phyloP scores from a whole-genome alignment of 2,329 filamentous ascomycete genomes.

The Chaetothyriales sp. region DNA sequence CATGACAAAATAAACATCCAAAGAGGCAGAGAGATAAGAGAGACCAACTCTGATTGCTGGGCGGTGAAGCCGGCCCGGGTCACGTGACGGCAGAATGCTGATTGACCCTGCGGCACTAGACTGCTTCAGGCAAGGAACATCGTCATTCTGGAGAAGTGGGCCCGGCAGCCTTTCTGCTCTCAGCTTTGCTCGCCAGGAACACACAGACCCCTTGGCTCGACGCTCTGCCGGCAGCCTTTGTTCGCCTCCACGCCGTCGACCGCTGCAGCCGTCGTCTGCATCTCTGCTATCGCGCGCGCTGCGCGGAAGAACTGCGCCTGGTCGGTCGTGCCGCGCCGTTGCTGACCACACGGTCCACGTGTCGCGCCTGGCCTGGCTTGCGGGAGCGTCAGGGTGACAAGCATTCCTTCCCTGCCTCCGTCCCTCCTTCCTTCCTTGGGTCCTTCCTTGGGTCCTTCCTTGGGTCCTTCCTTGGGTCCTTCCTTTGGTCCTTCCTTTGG shows the following conservation, averaged over 20 bases:
- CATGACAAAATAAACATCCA: too few species aligned
- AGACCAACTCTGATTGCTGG: too few species aligned
- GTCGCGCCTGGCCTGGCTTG: background rate
- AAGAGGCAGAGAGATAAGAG: too few species aligned
- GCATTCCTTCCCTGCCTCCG: background rate
- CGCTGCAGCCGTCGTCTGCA: background rate
- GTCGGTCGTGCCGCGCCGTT: background rate
- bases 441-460: too few species aligned
- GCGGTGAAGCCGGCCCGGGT: background rate
- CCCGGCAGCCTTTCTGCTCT: background rate
- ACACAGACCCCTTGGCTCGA: background rate
- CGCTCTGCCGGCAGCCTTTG: background rate
- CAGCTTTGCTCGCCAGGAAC: background rate
- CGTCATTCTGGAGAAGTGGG: background rate
- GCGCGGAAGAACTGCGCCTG: background rate
- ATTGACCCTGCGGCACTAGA: background rate
- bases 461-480: background rate
- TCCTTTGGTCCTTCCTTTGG: too few species aligned
- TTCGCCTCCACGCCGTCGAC: background rate
- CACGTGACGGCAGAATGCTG: background rate
- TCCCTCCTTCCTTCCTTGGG: too few species aligned
- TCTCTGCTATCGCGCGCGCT: background rate
- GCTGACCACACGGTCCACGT: background rate
- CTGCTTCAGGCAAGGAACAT: background rate
- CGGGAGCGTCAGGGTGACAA: conserved; percentile 1